A percentile compares a stretch with the other conserved stretches of the same genome.
These are phyloP conservation scores for Hepatocystis sp. DNA, from an alignment of 169 alveolate genomes.

Conservation along the genomic window DNA sequence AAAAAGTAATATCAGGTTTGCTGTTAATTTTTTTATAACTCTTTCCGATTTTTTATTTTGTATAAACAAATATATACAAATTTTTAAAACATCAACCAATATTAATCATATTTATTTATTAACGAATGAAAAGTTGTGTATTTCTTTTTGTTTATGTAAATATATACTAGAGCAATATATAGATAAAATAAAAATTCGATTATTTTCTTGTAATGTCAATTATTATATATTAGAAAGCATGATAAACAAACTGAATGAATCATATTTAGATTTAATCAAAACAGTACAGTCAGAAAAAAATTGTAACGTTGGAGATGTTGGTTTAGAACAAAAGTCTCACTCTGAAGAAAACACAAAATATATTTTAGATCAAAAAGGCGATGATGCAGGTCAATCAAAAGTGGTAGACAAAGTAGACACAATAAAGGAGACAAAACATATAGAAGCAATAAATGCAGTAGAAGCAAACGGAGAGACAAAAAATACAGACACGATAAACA, in stretches of 20 bases:
- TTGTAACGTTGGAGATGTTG: neutral
- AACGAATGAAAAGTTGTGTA: constrained; percentile 1
- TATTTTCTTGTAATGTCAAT: constrained; percentile 29
- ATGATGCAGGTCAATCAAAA: no score
- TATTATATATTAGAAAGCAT: constrained; percentile 7
- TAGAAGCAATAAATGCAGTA: neutral
- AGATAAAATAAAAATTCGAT: constrained; percentile 28
- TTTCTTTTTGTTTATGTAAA: constrained; percentile 20
- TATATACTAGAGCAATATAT: constrained; percentile 38
- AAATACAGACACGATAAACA: neutral
- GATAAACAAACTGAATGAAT: neutral
- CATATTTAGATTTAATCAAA: neutral
- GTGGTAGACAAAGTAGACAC: no score
- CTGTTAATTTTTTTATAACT: constrained; percentile 19
- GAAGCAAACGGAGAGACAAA: neutral
- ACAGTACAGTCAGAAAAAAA: neutral
- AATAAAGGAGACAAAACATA: neutral
- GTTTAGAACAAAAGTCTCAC: no score
- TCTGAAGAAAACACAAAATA: no score
- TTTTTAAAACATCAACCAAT: constrained; percentile 8
- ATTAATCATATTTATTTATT: constrained; percentile 4
- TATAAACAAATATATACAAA: constrained; percentile 25
- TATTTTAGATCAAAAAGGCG: no score
- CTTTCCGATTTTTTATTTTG: constrained; percentile 37
- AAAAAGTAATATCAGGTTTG: constrained; percentile 50